Evolutionary conservation across 2,329 filamentous ascomycete species (phyloP).

Genomic region (Didymella segeticola): DNA sequence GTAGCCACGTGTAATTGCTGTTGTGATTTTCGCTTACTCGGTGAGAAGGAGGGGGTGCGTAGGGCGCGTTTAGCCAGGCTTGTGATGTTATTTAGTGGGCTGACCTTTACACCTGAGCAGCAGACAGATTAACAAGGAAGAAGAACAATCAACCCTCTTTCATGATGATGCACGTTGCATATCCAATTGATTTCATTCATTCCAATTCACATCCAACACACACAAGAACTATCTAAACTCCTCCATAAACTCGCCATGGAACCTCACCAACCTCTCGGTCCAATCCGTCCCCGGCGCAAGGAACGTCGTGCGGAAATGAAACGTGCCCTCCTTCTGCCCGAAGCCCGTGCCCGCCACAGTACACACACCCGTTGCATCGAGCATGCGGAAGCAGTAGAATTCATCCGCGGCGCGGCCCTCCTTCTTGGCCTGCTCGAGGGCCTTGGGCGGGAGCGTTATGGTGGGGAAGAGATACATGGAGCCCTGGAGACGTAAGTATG

Average conservation of each 20-base stretch:
- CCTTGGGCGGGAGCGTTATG: constrained; percentile 79
- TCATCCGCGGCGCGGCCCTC: constrained; percentile 83
- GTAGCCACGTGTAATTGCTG: no score
- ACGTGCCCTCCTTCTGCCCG: constrained; percentile 86
- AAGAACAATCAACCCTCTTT: no score
- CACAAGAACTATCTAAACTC: constrained; percentile 64
- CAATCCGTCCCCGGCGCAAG: constrained; percentile 95
- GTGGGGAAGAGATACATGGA: constrained; percentile 99
- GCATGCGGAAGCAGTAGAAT: constrained; percentile 89
- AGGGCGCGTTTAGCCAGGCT: no score
- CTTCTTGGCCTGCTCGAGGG: constrained; percentile 73
- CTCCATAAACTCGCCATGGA: constrained; percentile 90
- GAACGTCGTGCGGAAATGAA: constrained; percentile 97
- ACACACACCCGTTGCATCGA: constrained; percentile 94
- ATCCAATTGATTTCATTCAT: neutral
- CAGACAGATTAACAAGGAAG: no score
- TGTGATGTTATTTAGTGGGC: no score
- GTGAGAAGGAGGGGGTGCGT: no score
- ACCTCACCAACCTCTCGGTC: constrained; percentile 85
- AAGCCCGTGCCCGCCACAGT: constrained; percentile 93
- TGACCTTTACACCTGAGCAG: no score
- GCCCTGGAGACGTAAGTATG: constrained; percentile 61
- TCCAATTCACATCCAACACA: neutral
- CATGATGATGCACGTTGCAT: neutral
- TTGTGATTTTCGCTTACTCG: no score